Evolutionary conservation across 345 rosid genomes (phyloP).

Genomic region (Eucalyptus sp.): DNA sequence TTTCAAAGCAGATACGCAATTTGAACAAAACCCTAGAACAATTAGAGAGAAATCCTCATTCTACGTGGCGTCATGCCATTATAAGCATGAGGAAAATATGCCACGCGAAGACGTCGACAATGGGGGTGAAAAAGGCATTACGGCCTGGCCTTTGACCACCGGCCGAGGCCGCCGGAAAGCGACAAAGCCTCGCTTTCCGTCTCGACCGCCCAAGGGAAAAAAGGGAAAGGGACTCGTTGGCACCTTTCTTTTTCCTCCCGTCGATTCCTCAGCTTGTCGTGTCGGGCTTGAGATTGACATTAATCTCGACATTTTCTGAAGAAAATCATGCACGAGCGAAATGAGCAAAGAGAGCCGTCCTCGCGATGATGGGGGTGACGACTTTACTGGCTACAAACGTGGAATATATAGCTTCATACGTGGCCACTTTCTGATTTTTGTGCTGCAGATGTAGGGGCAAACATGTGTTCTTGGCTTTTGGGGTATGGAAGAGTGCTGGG

Average conservation of each 20-base stretch:
- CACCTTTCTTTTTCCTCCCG: not conserved
- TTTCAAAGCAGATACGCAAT: not conserved
- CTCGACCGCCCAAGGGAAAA: slow-evolving; percentile 4
- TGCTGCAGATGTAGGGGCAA: not conserved
- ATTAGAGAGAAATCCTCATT: not conserved
- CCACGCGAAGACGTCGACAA: not conserved
- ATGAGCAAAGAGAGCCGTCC: not conserved
- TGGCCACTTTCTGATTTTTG: not conserved
- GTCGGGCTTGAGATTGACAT: not conserved
- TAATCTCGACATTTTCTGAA: not conserved
- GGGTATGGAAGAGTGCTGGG: not conserved
- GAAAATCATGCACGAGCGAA: not conserved
- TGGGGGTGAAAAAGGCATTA: not conserved
- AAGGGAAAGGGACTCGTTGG: too few species aligned
- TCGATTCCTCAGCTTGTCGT: not conserved
- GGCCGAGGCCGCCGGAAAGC: not conserved
- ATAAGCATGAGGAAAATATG: not conserved
- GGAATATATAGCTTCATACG: not conserved
- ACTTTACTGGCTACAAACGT: not conserved
- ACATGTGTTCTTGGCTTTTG: not conserved
- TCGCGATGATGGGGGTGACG: not conserved
- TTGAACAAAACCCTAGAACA: not conserved
- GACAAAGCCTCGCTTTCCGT: not conserved
- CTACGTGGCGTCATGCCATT: not conserved
- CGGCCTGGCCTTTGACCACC: not conserved